Evolutionary conservation across 2,329 filamentous ascomycete species (phyloP).

Genomic region (Gyromitra esculenta): DNA sequence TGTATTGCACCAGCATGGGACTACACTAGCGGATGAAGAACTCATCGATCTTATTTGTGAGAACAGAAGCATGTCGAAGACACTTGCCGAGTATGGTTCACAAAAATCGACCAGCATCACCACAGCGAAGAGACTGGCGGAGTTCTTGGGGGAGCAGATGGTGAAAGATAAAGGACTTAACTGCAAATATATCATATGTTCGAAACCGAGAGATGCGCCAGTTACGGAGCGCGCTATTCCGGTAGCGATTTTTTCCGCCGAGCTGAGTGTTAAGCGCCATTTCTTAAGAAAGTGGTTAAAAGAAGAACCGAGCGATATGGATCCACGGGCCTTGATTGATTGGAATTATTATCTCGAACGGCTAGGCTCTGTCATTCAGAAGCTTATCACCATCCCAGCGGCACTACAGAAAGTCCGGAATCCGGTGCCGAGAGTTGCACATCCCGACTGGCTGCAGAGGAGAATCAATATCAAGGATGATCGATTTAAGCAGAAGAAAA

Average conservation of each 20-base stretch:
- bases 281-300: slow-evolving; percentile 96
- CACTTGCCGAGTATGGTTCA: slow-evolving; percentile 90
- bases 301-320: slow-evolving; percentile 89
- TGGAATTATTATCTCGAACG: slow-evolving; percentile 98
- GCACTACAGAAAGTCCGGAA: slow-evolving; percentile 95
- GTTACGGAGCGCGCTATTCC: slow-evolving; percentile 95
- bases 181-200: slow-evolving; percentile 99
- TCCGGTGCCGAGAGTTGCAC: slow-evolving; percentile 88
- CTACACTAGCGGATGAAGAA: slow-evolving; percentile 92
- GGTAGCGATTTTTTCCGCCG: slow-evolving; percentile 95
- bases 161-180: slow-evolving; percentile 98
- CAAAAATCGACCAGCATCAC: slow-evolving; percentile 99
- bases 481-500: slow-evolving; percentile 97
- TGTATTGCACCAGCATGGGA: slow-evolving; percentile 86
- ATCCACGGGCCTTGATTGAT: slow-evolving; percentile 87
- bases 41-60: slow-evolving; percentile 99
- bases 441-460: slow-evolving; percentile 95
- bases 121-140: slow-evolving; percentile 90
- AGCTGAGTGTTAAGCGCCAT: slow-evolving; percentile 83
- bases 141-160: slow-evolving; percentile 98
- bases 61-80: slow-evolving; percentile 98
- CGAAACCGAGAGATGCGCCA: slow-evolving; percentile 83
- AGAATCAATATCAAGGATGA: slow-evolving; percentile 96
- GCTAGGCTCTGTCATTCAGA: slow-evolving; percentile 96
- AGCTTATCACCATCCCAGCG: slow-evolving; percentile 97